phyloP scores from a whole-genome alignment of 1,284 basidiomycete genomes.

The Boletellus dicymbophilus region DNA sequence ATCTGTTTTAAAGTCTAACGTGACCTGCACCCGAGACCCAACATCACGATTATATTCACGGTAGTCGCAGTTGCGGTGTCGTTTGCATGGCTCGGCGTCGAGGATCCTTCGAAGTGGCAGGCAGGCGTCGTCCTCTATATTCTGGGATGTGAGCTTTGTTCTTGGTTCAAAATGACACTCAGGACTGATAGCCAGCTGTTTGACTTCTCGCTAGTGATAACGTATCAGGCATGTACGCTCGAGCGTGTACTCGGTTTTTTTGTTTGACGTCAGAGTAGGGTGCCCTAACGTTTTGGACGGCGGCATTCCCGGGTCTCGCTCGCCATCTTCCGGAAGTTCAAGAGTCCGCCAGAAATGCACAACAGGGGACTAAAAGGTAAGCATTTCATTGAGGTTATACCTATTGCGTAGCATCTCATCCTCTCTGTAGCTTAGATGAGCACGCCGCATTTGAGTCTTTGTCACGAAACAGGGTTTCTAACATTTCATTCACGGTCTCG shows the following conservation, averaged over 20 bases:
- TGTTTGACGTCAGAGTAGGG: conserved; percentile 42
- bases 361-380: conserved; percentile 48
- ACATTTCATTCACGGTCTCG: conserved; percentile 75
- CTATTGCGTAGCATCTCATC: background rate
- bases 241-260: background rate
- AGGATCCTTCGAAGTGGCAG: conserved; percentile 67
- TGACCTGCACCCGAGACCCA: conserved; percentile 55
- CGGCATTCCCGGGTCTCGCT: conserved; percentile 80
- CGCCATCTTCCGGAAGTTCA: conserved; percentile 72
- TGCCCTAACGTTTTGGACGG: conserved; percentile 81
- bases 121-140: conserved; percentile 73
- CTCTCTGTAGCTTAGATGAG: conserved; percentile 46
- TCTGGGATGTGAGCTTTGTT: conserved; percentile 58
- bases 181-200: background rate
- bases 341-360: conserved; percentile 44
- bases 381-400: conserved; percentile 3
- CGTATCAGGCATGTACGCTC: conserved; percentile 59
- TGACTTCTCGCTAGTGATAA: conserved; percentile 54
- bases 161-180: background rate
- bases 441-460: conserved; percentile 68
- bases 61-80: conserved; percentile 67
- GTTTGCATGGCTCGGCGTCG: conserved; percentile 77
- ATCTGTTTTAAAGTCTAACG: conserved; percentile 7
- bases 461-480: conserved; percentile 75
- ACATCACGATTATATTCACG: conserved; percentile 79